phyloP scores from a whole-genome alignment of 139 green algal genomes.

The Parachlorella kessleri region DNA sequence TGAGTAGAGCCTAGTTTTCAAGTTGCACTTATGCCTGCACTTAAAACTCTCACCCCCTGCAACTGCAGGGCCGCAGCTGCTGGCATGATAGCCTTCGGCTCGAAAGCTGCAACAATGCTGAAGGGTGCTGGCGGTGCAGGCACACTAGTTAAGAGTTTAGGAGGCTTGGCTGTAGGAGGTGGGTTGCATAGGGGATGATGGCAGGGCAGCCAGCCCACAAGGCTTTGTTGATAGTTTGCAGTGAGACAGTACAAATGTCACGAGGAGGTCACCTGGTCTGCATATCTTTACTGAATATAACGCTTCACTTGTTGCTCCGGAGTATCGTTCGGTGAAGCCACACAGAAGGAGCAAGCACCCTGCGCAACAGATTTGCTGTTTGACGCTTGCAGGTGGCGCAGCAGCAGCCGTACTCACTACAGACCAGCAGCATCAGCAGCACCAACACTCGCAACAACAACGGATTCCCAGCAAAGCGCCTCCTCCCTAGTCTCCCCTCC shows the following conservation, averaged over 20 bases:
- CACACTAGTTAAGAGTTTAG: conserved; percentile 3
- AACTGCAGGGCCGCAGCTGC: conserved; percentile 35
- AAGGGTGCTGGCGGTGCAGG: conserved; percentile 36
- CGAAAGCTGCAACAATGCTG: conserved; percentile 24
- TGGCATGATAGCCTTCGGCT: conserved; percentile 25
- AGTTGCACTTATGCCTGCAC: too few species aligned
- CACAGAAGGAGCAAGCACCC: not conserved
- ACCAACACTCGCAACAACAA: not conserved
- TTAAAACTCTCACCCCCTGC: too few species aligned
- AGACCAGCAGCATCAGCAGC: not conserved
- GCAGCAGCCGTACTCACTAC: not conserved
- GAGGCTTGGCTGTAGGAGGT: conserved; percentile 1
- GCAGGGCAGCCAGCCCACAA: not conserved
- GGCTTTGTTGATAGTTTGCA: not conserved
- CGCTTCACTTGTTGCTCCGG: not conserved
- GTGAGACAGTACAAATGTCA: too few species aligned
- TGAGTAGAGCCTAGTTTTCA: too few species aligned
- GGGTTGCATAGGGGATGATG: not conserved
- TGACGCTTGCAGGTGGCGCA: not conserved
- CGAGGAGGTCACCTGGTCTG: too few species aligned
- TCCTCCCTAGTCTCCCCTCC: too few species aligned
- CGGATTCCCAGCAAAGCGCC: too few species aligned
- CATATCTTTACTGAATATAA: too few species aligned
- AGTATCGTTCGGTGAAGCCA: not conserved
- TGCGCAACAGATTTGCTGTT: not conserved